phyloP scores from a whole-genome alignment of 1,284 basidiomycete species.

The Cryptococcus depauperatus region DNA sequence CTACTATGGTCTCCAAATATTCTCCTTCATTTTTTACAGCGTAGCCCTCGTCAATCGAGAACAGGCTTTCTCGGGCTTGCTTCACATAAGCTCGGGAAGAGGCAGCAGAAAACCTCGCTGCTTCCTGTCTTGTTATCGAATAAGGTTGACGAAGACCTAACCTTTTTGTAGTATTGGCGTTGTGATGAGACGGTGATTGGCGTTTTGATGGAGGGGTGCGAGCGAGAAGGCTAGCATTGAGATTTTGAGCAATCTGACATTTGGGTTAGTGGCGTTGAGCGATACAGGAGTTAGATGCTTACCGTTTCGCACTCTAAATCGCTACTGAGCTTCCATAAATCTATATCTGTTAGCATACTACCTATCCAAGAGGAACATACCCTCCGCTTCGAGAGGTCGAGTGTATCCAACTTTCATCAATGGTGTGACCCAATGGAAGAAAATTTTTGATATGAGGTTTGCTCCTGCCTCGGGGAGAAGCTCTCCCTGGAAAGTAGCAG shows the following conservation, averaged over 20 bases:
- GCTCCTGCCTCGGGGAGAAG: slow-evolving; percentile 16
- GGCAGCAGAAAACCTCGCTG: not conserved
- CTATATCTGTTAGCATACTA: slow-evolving; percentile 8
- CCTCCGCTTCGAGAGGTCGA: slow-evolving; percentile 23
- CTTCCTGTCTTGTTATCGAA: too few species aligned
- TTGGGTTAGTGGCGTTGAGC: not conserved
- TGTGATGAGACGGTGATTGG: not conserved
- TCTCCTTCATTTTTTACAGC: slow-evolving; percentile 4
- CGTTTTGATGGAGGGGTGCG: slow-evolving; percentile 6
- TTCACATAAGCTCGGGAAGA: slow-evolving; percentile 1
- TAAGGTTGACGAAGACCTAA: too few species aligned
- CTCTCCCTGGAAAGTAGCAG: slow-evolving; percentile 14
- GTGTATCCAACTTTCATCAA: slow-evolving; percentile 27
- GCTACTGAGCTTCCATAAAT: slow-evolving; percentile 19
- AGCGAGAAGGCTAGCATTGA: slow-evolving; percentile 3
- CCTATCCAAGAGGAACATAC: slow-evolving; percentile 8
- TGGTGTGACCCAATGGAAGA: slow-evolving; percentile 26
- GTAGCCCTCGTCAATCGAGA: slow-evolving; percentile 6
- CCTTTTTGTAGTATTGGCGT: too few species aligned
- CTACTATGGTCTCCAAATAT: not conserved
- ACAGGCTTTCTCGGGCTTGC: slow-evolving; percentile 7
- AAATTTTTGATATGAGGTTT: slow-evolving; percentile 12
- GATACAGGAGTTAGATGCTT: not conserved
- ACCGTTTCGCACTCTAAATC: slow-evolving; percentile 18
- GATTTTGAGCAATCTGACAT: slow-evolving; percentile 9